Conservation (phyloP, 495 filamentous ascomycete genomes). For the Schizothecium vesticola region DNA sequence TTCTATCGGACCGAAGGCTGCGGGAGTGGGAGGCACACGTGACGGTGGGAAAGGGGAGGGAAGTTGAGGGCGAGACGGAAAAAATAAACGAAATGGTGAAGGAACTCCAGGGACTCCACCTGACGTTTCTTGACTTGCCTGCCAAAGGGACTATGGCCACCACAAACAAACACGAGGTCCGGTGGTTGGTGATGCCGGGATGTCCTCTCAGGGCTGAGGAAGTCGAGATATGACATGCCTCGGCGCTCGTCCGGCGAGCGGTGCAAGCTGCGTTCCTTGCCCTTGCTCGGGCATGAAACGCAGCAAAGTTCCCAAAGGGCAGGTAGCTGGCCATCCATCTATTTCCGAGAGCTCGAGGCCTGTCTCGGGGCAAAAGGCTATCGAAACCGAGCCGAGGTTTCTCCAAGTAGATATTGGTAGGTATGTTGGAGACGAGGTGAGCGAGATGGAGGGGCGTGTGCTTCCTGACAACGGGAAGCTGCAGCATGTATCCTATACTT, state of each 20-base stretch:
- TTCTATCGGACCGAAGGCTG: background rate
- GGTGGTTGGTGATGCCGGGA: background rate
- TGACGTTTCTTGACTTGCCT: background rate
- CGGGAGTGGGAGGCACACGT: background rate
- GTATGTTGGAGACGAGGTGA: background rate
- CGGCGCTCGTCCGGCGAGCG: background rate
- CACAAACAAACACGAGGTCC: background rate
- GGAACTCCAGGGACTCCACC: too few species aligned
- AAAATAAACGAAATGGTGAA: background rate
- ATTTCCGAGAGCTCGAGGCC: background rate
- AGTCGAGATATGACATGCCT: background rate
- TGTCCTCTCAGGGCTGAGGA: background rate
- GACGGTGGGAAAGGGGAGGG: background rate
- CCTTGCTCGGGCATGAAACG: background rate
- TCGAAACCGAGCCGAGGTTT: background rate
- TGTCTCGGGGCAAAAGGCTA: background rate
- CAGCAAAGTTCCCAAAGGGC: background rate
- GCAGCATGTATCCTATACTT: background rate
- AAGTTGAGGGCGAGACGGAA: background rate
- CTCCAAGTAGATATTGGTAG: background rate
- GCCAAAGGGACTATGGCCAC: background rate
- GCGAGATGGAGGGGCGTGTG: background rate
- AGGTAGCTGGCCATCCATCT: background rate
- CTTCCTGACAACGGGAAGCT: background rate
- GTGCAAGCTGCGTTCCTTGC: background rate